A percentile compares a stretch with the other conserved stretches of the same genome.
phyloP scores from a whole-genome alignment of 805 yeast species.

The Ogataea zsoltii region DNA sequence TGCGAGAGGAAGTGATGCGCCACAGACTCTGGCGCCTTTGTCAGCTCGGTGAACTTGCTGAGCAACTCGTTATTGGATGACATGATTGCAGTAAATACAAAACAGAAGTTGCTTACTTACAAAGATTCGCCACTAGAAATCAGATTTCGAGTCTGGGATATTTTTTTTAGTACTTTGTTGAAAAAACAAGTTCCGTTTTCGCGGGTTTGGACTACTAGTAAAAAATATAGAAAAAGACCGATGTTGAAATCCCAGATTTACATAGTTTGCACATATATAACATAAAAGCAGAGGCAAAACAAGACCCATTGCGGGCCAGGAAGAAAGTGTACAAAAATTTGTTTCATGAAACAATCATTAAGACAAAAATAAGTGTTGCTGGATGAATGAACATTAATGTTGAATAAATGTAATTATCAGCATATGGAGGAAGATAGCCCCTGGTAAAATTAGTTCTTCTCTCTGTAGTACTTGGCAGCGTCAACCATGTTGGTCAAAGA shows the following conservation, averaged over 20 bases:
- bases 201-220: neutral
- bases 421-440: conserved; percentile 2
- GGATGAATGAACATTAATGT: conserved; percentile 35
- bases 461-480: conserved; percentile 95
- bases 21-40: conserved; percentile 38
- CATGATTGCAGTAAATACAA: conserved; percentile 12
- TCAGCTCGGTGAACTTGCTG: conserved; percentile 38
- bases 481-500: conserved; percentile 98
- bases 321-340: conserved; percentile 15
- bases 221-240: conserved; percentile 33
- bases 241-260: conserved; percentile 49
- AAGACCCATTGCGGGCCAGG: conserved; percentile 4
- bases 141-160: neutral
- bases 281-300: conserved; percentile 22
- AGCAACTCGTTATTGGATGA: conserved; percentile 21
- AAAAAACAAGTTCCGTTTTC: neutral
- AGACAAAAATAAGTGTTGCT: conserved; percentile 8
- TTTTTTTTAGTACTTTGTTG: neutral
- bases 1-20: conserved; percentile 40
- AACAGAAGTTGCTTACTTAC: neutral
- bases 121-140: conserved; percentile 7
- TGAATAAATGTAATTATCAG: conserved; percentile 36
- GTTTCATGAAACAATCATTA: conserved; percentile 18
- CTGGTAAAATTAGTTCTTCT: conserved; percentile 22
- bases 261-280: conserved; percentile 27